Percentiles rank a stretch among this genome's conserved stretches.
Conservation (phyloP, 345 rosid species). For the Linum usitatissimum region DNA sequence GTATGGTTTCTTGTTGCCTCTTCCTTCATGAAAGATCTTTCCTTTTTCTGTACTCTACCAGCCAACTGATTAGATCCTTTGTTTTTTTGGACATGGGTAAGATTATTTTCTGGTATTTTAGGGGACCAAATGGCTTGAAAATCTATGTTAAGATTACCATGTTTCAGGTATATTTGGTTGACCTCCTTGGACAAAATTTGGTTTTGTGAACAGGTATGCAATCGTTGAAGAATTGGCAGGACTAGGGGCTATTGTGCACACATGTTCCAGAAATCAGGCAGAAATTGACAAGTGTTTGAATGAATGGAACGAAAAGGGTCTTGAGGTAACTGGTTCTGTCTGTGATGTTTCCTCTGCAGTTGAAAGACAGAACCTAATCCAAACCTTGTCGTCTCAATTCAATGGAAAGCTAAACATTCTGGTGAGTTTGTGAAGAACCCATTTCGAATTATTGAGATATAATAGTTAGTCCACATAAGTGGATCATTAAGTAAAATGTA, state of each 20-base stretch:
- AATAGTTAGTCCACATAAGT: too few species aligned
- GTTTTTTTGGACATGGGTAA: too few species aligned
- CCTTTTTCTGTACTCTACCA: background rate
- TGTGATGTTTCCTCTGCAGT: slow-evolving; percentile 12
- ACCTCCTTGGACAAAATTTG: background rate
- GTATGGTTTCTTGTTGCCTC: slow-evolving; percentile 13
- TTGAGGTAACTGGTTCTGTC: slow-evolving; percentile 13
- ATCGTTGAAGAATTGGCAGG: slow-evolving; percentile 18
- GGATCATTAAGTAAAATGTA: background rate
- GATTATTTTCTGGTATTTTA: too few species aligned
- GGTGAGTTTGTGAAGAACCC: slow-evolving; percentile 1
- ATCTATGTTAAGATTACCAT: background rate
- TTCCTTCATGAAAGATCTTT: too few species aligned
- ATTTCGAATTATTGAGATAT: background rate
- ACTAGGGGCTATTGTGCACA: slow-evolving; percentile 14
- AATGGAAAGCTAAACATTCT: slow-evolving; percentile 15
- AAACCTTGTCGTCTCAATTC: slow-evolving; percentile 13
- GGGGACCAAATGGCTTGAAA: too few species aligned
- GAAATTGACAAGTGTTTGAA: slow-evolving; percentile 5
- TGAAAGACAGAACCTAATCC: slow-evolving; percentile 8
- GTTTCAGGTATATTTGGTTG: too few species aligned
- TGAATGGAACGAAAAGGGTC: slow-evolving; percentile 13
- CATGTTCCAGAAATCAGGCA: slow-evolving; percentile 10
- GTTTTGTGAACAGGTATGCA: background rate
- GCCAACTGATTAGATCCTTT: too few species aligned